These are phyloP conservation scores for Melampsora americana DNA, from an alignment of 1,284 basidiomycete species.

Conservation along the genomic window DNA sequence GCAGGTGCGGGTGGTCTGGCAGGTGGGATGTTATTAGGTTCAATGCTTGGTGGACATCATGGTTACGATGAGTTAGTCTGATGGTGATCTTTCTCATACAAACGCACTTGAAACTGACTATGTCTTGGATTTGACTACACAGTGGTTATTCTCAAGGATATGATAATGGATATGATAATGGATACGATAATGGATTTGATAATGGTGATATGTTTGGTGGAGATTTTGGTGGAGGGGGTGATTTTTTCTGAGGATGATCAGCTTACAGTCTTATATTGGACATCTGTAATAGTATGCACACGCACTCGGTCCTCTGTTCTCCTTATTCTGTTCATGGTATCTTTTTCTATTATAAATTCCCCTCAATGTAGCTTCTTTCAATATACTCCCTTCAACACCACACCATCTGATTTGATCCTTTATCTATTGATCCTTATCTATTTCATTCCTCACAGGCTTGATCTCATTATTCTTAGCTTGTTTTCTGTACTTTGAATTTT, in stretches of 20 bases:
- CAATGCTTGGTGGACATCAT: conserved; percentile 32
- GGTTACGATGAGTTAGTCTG: conserved; percentile 22
- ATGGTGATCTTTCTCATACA: background rate
- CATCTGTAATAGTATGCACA: too few species aligned
- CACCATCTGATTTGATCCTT: too few species aligned
- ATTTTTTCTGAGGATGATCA: background rate
- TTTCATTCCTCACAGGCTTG: too few species aligned
- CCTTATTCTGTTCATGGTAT: too few species aligned
- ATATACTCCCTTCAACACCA: too few species aligned
- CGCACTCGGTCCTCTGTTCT: too few species aligned
- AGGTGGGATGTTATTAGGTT: conserved; percentile 34
- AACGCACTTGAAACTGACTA: background rate
- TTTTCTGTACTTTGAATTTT: too few species aligned
- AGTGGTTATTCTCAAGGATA: conserved; percentile 42
- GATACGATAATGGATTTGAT: too few species aligned
- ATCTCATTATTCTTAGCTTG: too few species aligned
- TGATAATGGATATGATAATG: conserved; percentile 32
- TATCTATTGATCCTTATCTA: too few species aligned
- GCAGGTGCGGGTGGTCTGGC: conserved; percentile 27
- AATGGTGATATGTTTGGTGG: conserved; percentile 19
- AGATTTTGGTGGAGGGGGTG: background rate
- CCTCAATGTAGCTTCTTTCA: too few species aligned
- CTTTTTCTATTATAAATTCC: too few species aligned
- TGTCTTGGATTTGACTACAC: background rate
- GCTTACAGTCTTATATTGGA: background rate